Evolutionary conservation across 1,139 yeast genomes (phyloP).

Genomic region (Hansenula sp.): DNA sequence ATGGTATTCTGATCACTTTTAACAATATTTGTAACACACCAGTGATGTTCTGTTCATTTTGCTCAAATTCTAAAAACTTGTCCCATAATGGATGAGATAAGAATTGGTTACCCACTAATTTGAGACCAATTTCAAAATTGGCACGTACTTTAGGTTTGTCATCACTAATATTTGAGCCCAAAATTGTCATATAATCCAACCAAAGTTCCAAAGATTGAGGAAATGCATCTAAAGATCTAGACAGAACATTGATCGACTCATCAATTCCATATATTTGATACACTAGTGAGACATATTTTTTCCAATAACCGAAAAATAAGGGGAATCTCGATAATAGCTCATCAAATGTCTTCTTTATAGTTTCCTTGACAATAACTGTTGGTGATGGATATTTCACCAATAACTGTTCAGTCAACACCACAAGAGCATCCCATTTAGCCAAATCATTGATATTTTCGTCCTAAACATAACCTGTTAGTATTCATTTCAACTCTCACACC

Average conservation of each 20-base stretch:
- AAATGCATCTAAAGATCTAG: constrained; percentile 43
- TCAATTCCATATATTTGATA: constrained; percentile 52
- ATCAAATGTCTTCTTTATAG: constrained; percentile 31
- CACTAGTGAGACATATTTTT: constrained; percentile 48
- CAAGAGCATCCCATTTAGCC: constrained; percentile 22
- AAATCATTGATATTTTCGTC: constrained; percentile 24
- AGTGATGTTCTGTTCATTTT: constrained; percentile 21
- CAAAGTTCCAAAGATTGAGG: constrained; percentile 63
- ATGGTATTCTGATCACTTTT: constrained; percentile 47
- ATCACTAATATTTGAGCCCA: constrained; percentile 33
- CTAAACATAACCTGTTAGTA: constrained; percentile 7
- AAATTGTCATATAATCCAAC: constrained; percentile 57
- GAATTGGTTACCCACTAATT: constrained; percentile 51
- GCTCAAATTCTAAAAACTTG: constrained; percentile 47
- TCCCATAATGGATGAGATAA: constrained; percentile 68
- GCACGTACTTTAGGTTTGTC: constrained; percentile 30
- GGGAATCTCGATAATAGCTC: constrained; percentile 50
- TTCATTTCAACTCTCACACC: neutral
- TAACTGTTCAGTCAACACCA: constrained; percentile 26
- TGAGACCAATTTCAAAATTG: constrained; percentile 38
- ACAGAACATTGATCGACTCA: constrained; percentile 43
- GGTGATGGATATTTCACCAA: constrained; percentile 30
- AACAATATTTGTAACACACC: constrained; percentile 36
- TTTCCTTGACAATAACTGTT: constrained; percentile 24
- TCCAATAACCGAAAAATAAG: constrained; percentile 57